These are phyloP conservation scores for Cytospora paraplurivora DNA, from an alignment of 2,329 filamentous ascomycete species.

Conservation along the genomic window DNA sequence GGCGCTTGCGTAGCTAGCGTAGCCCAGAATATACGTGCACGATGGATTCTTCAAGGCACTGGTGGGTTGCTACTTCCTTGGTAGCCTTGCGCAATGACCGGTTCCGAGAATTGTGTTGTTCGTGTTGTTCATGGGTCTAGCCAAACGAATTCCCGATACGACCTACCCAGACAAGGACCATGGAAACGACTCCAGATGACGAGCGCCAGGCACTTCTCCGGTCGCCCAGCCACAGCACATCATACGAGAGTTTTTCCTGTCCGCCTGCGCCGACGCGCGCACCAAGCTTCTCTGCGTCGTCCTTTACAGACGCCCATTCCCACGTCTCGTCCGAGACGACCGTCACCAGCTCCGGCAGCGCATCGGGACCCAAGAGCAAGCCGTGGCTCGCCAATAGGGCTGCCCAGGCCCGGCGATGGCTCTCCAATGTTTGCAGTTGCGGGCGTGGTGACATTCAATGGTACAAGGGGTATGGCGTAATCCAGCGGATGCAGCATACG, in stretches of 20 bases:
- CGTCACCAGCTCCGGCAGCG: not conserved
- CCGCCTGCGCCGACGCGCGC: not conserved
- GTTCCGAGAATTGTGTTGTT: not conserved
- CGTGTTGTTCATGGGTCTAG: no score
- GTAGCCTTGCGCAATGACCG: not conserved
- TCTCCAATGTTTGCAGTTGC: not conserved
- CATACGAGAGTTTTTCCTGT: not conserved
- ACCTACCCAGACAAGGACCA: not conserved
- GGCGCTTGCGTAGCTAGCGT: not conserved
- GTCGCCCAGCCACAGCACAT: not conserved
- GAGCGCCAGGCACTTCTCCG: not conserved
- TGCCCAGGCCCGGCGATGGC: not conserved
- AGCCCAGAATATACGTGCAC: no score
- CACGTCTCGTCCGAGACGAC: not conserved
- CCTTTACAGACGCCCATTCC: not conserved
- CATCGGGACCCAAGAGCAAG: not conserved
- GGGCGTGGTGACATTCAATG: not conserved
- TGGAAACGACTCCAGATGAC: not conserved
- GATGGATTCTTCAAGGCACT: no score
- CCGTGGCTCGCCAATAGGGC: not conserved
- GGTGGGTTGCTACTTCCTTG: not conserved
- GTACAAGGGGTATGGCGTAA: not conserved
- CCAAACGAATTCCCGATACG: not conserved
- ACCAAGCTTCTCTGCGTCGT: not conserved
- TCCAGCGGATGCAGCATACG: not conserved